Evolutionary conservation across 345 rosid genomes (phyloP), one percentile per base, ranked within the genome.

Genomic region (Arabidopsis arenosa): DNA sequence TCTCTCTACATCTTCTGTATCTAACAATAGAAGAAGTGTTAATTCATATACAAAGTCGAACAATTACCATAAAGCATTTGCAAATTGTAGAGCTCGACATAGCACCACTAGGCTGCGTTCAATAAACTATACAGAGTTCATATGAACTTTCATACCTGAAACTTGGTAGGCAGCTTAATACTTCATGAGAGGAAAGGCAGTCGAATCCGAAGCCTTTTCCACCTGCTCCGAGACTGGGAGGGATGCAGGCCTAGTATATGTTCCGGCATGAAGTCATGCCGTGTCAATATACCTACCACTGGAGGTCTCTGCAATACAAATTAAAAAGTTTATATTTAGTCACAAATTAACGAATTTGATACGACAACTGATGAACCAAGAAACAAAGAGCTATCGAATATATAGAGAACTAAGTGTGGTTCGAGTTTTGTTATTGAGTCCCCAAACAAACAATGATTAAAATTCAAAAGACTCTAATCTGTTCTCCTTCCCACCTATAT

Each of bases 261-360:
- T 80, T 84, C 93, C 1, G 92, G 86, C 97, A 92, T 94, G 90
- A 94, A 94, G 80, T 92, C 98, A 21, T 92, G 97, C 83, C 97
- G 82, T 6, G 98, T 90, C 65, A 94, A 66, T 79, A 94, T 88
- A 17, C 97, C 97, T 66, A 88, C 92, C 32, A 92, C 84, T 2
- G 97, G 95, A 13, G 87, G 80, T 72, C 90, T 83, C 97, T 92
- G 90, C 84, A 85, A 65, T 59, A 11, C 14, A 59, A 28, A 11
- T 39, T 11, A 5, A 53, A 23, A 23, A 23, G 6, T 51, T 63
- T 18, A 4, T 40, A 4, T 40, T 28, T 28, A 3, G 44, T 43
- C 62, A 35, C 17, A 30, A 68, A 11, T 39, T 11, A 5, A 53
- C 12, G 32, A 40, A 41, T 41, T 40, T 30, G 6, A 74, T 45